These are phyloP conservation scores for Carallia brachiata DNA, from an alignment of 345 rosid species.

Conservation along the genomic window DNA sequence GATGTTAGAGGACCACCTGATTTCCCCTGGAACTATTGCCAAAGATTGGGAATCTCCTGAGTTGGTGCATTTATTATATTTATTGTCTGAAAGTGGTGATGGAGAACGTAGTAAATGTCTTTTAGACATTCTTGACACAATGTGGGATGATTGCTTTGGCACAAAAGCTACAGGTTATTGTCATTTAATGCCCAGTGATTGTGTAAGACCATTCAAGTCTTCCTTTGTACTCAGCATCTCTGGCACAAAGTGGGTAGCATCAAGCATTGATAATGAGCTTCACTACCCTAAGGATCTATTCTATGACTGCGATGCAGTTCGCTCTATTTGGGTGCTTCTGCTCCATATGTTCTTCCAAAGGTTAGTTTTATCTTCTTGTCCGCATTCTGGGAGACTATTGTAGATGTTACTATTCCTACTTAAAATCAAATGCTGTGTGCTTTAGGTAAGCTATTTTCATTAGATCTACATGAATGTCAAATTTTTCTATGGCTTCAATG, in stretches of 20 bases:
- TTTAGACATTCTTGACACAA: constrained; percentile 63
- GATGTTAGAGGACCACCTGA: constrained; percentile 28
- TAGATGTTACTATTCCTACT: background rate
- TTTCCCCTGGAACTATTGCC: constrained; percentile 38
- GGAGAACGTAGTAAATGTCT: constrained; percentile 53
- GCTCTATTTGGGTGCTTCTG: constrained; percentile 66
- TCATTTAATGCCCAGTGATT: constrained; percentile 29
- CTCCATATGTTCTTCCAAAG: constrained; percentile 90
- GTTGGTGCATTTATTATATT: constrained; percentile 50
- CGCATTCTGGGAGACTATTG: background rate
- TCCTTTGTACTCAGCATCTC: constrained; percentile 62
- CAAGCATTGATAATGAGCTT: constrained; percentile 66
- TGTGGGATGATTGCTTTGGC: constrained; percentile 73
- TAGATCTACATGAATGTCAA: too few species aligned
- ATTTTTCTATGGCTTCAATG: background rate
- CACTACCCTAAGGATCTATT: constrained; percentile 70
- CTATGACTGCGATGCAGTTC: constrained; percentile 77
- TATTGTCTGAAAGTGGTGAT: constrained; percentile 42
- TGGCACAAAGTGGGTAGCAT: constrained; percentile 66
- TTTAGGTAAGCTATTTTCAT: background rate
- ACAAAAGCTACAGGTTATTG: constrained; percentile 49
- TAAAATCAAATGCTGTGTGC: background rate
- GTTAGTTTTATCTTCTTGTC: constrained; percentile 38
- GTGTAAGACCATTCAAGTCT: constrained; percentile 49
- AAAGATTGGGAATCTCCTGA: constrained; percentile 92